These are phyloP conservation scores for Serendipita sp. DNA, from an alignment of 768 basidiomycete genomes.

Conservation along the genomic window DNA sequence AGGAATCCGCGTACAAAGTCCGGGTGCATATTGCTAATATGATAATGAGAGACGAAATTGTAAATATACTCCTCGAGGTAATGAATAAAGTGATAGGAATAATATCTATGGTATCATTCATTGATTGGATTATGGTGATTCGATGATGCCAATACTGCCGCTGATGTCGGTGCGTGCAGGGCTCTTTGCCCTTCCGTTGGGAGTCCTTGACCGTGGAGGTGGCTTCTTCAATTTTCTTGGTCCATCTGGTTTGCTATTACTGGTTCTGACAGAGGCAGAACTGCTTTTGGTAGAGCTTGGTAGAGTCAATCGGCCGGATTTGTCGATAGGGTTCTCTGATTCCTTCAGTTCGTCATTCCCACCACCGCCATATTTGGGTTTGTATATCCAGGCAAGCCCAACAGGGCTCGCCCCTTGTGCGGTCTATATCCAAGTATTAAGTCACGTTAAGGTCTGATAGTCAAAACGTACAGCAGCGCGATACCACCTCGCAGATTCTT, in stretches of 20 bases:
- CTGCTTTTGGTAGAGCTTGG: not conserved
- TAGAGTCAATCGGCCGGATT: not conserved
- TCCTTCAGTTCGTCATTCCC: not conserved
- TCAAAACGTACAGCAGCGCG: conserved; percentile 50
- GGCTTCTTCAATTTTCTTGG: not conserved
- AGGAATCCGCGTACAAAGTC: too few relatives aligned
- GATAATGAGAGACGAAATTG: too few relatives aligned
- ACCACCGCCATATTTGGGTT: conserved; percentile 47
- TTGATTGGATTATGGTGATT: not conserved
- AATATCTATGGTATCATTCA: too few relatives aligned
- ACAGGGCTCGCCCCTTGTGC: conserved; percentile 65
- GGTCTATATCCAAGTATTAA: conserved; percentile 22
- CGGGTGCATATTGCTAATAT: too few relatives aligned
- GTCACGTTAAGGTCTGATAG: not conserved
- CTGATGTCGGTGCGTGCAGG: not conserved
- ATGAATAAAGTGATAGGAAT: too few relatives aligned
- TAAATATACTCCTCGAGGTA: too few relatives aligned
- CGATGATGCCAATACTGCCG: not conserved
- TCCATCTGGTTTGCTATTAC: not conserved
- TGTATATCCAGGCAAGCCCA: conserved; percentile 83
- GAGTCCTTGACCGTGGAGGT: not conserved
- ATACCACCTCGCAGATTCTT: conserved; percentile 80
- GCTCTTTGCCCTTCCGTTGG: not conserved
- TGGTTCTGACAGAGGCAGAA: not conserved
- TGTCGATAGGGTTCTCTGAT: not conserved